Evolutionary conservation across 2,329 filamentous ascomycete genomes (phyloP), one percentile per base, ranked within the genome.

Genomic region (Aspergillus transmontanensis): DNA sequence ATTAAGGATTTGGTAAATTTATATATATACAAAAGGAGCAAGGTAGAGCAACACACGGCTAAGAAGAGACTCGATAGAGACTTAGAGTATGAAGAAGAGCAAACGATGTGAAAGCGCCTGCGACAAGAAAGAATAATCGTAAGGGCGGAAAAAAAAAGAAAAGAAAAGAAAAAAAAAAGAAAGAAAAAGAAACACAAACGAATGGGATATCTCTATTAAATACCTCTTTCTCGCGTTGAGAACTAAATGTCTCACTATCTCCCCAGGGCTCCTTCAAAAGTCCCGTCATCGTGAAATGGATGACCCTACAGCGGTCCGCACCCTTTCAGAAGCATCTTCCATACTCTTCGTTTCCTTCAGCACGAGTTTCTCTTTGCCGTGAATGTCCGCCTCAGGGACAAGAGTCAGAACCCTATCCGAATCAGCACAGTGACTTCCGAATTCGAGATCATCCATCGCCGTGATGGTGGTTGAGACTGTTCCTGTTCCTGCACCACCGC

Each of bases 401-500:
- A 72, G 62, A 11, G 68, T 69, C 6, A 74, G 58, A 5, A 71
- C 60, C 1, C 70, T 65, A 32, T 75, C 72, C 0, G 67, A 65
- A 28, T 73, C 68, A 11, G 68, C 45, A 34, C 61, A 65, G 23
- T 57, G 61, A 1, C 32, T 28, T 23, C 70, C 72, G 53, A 69
- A 72, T 57, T 75, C 74, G 7, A 69, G 60, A 50, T 76, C 71
- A 43, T 76, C 73, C 28, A 67, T 63, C 1, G 71, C 72, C 1
- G 71, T 68, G 12, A 72, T 72, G 26, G 72, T 68, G 1, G 71
- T 75, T 23, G 71, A 71, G 19, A 67, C 60, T 4, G 64, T 68
- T 26, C 63, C 69, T 36, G 69, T 68, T 14, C 45, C 45, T 6
- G 23, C 21, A 14, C 68, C 21, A 6, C 68, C 69, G 61, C 72